Evolutionary conservation across 192 early-diverging fungal species (phyloP).

Genomic region (Linnemannia zychae): DNA sequence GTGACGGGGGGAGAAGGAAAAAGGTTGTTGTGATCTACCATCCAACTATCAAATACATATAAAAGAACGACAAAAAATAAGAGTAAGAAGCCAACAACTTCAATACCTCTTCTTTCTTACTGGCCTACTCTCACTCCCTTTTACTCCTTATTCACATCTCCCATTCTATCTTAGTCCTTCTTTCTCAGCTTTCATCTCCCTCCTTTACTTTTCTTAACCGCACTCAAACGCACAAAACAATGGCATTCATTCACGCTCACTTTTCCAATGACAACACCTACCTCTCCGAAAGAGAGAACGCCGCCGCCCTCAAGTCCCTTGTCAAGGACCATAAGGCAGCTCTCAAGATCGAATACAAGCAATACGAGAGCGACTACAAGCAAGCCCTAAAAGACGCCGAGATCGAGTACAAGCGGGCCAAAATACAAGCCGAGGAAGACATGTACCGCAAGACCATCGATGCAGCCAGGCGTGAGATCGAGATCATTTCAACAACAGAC

Average conservation of each 20-base stretch:
- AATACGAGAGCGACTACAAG: conserved; percentile 28
- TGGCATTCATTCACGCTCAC: conserved; percentile 23
- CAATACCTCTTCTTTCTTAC: neutral
- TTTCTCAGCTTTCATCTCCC: no score
- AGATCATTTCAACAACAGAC: conserved; percentile 10
- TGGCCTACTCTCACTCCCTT: no score
- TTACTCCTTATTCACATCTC: no score
- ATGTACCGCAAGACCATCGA: conserved; percentile 5
- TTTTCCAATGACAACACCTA: conserved; percentile 15
- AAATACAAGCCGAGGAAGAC: conserved; percentile 22
- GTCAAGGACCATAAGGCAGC: conserved; percentile 27
- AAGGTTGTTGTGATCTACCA: neutral
- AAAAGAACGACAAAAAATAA: neutral
- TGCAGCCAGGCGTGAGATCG: conserved; percentile 25
- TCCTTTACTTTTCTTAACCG: neutral
- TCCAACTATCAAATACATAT: neutral
- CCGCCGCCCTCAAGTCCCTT: conserved; percentile 22
- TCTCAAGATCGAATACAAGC: conserved; percentile 24
- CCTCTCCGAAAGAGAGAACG: conserved; percentile 26
- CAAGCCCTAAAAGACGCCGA: conserved; percentile 19
- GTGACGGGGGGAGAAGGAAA: neutral
- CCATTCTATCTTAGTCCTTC: no score
- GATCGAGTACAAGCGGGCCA: conserved; percentile 24
- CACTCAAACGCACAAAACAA: neutral
- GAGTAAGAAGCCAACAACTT: neutral